Evolutionary conservation across 2,329 filamentous ascomycete genomes (phyloP).

Genomic region (Aspergillus fumigatiaffinis): DNA sequence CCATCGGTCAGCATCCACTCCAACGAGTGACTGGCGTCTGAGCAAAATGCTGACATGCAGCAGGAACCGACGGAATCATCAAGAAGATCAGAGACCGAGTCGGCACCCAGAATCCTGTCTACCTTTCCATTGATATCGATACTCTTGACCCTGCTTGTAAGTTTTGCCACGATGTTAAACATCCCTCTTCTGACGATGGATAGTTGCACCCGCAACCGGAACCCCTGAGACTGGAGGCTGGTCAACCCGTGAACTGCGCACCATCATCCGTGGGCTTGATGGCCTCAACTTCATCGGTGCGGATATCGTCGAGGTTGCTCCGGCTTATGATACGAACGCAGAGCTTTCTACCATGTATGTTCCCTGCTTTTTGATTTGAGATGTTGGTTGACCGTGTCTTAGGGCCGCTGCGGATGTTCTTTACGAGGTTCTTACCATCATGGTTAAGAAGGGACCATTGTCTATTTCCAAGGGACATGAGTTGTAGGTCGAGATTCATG

Average conservation of each 20-base stretch:
- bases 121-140: slow-evolving; percentile 82
- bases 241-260: slow-evolving; percentile 57
- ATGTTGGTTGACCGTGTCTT: slow-evolving; percentile 2
- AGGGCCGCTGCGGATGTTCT: slow-evolving; percentile 55
- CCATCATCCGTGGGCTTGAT: slow-evolving; percentile 56
- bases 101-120: slow-evolving; percentile 70
- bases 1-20: slow-evolving; percentile 45
- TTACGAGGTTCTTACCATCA: slow-evolving; percentile 76
- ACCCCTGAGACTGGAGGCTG: slow-evolving; percentile 61
- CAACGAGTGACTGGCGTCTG: not conserved
- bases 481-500: not conserved
- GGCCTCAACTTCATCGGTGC: slow-evolving; percentile 57
- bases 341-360: slow-evolving; percentile 51
- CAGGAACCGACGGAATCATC: slow-evolving; percentile 66
- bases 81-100: slow-evolving; percentile 72
- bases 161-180: slow-evolving; percentile 18
- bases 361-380: slow-evolving; percentile 1
- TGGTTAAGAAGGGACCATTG: slow-evolving; percentile 74
- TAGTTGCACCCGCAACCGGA: slow-evolving; percentile 49
- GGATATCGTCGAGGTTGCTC: slow-evolving; percentile 61
- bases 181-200: not conserved
- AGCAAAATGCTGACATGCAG: not conserved
- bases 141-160: slow-evolving; percentile 76
- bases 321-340: slow-evolving; percentile 58
- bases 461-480: slow-evolving; percentile 10